Percentiles rank a stretch among this genome's conserved stretches.
These are phyloP conservation scores for Evernia prunastri DNA, from an alignment of 495 filamentous ascomycete genomes.

Conservation along the genomic window DNA sequence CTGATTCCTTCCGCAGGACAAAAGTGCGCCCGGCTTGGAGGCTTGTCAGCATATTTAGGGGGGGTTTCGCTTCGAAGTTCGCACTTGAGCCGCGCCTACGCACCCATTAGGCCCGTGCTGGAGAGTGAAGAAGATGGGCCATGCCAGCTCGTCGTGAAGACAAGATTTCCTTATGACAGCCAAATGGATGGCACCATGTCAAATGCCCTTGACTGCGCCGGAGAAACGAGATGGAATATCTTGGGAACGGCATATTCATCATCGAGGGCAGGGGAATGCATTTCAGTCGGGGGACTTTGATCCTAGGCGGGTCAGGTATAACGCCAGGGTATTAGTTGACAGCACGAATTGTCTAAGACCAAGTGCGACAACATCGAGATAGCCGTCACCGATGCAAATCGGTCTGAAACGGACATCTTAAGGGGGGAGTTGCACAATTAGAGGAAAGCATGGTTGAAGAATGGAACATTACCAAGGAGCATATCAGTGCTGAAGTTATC, in stretches of 20 bases:
- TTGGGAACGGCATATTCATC: not conserved
- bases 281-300: not conserved
- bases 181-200: not conserved
- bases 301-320: not conserved
- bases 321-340: not conserved
- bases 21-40: not conserved
- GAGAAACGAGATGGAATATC: not conserved
- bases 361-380: not conserved
- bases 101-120: not conserved
- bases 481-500: not conserved
- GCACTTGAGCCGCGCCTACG: not conserved
- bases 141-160: not conserved
- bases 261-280: slow-evolving; percentile 1
- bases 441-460: not conserved
- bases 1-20: not conserved
- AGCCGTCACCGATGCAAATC: not conserved
- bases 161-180: not conserved
- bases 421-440: not conserved
- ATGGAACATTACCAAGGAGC: not conserved
- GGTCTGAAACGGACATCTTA: not conserved
- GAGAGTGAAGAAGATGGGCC: slow-evolving; percentile 3
- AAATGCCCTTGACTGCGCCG: slow-evolving; percentile 3
- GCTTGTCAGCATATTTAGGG: not conserved
- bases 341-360: not conserved
- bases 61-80: not conserved